Evolutionary conservation across 139 green algal genomes (phyloP), one percentile per base, ranked within the genome.

Genomic region (Chlorella sp.): DNA sequence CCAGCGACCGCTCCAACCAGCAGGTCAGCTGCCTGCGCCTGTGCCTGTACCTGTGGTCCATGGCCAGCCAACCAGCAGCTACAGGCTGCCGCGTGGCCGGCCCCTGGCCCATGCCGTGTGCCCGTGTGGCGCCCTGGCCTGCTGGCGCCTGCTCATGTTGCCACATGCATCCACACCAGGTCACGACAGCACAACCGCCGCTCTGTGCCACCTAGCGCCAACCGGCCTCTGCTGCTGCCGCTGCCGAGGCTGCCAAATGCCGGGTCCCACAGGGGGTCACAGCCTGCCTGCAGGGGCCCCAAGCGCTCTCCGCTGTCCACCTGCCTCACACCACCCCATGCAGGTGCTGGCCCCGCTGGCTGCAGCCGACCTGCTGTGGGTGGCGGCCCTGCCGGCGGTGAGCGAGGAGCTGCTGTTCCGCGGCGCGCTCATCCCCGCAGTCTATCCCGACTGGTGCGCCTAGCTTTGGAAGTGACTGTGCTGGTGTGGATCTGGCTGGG

Each of bases 321-420:
- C 40, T 56, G 68, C 65, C 22, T 22, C 7, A 2, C 32, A 17
- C 5, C n/a, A 44, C n/a, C n/a, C 6, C 13, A 8, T 34, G 30
- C 90, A 97, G 91, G 82, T 96, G 43, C 85, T 97, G 48, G 54
- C 77, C 9, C 85, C 84, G 20, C 87, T 97, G 67, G 58, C 36
- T 17, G 83, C 85, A 13, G 16, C 85, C 8, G 94, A 97, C 58
- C 43, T 97, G 3, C 24, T 91, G 34, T 62, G 90, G 65, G 89
- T 98, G 34, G 87, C 87, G 14, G 40, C 76, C 17, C 78, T 95
- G 54, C 90, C 90, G 0, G 94, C 90, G 0, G 43, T 93, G 0
- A 84, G 86, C 36, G 94, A 98, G 87, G 94, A 98, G 89, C 73
- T 96, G 34, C 86, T 97, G 26, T 98, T 98, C 77, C 82, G 95